Conservation (phyloP, 345 rosid genomes). For the Bruguiera sexangula region DNA sequence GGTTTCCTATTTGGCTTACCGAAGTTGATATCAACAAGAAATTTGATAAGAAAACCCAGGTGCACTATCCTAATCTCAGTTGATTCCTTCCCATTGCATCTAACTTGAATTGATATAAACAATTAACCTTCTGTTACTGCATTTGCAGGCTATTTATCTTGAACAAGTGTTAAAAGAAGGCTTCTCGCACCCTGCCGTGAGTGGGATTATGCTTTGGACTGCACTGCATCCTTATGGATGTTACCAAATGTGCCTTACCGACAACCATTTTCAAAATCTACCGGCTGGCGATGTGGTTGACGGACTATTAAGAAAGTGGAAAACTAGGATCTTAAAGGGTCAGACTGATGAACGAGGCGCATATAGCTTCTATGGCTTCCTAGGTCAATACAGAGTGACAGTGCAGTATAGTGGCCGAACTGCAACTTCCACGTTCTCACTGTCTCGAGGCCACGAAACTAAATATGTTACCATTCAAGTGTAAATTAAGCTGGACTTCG, state of each 20-base stretch:
- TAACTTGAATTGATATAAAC: too few species aligned
- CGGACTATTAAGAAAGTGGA: conserved; percentile 58
- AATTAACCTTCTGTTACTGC: too few species aligned
- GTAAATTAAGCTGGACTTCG: conserved; percentile 8
- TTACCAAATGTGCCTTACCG: conserved; percentile 80
- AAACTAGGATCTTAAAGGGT: conserved; percentile 34
- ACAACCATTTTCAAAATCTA: conserved; percentile 47
- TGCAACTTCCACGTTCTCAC: conserved; percentile 49
- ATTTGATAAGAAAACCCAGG: conserved; percentile 55
- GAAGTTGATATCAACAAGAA: conserved; percentile 62
- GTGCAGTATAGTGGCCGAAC: conserved; percentile 31
- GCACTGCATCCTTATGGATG: conserved; percentile 76
- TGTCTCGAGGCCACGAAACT: conserved; percentile 44
- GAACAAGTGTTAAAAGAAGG: conserved; percentile 85
- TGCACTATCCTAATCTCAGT: conserved; percentile 1
- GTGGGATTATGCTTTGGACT: conserved; percentile 82
- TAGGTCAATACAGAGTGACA: conserved; percentile 56
- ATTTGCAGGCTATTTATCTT: conserved; percentile 48
- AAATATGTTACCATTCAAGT: conserved; percentile 51
- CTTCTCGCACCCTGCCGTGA: conserved; percentile 72
- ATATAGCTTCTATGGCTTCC: conserved; percentile 54
- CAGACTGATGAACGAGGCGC: conserved; percentile 58
- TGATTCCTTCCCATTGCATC: not conserved
- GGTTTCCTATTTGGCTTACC: conserved; percentile 79
- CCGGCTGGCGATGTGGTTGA: conserved; percentile 79